Percentiles rank a stretch among this genome's conserved stretches.
phyloP scores from a whole-genome alignment of 2,329 filamentous ascomycete genomes.

The Sporothrix globosa region DNA sequence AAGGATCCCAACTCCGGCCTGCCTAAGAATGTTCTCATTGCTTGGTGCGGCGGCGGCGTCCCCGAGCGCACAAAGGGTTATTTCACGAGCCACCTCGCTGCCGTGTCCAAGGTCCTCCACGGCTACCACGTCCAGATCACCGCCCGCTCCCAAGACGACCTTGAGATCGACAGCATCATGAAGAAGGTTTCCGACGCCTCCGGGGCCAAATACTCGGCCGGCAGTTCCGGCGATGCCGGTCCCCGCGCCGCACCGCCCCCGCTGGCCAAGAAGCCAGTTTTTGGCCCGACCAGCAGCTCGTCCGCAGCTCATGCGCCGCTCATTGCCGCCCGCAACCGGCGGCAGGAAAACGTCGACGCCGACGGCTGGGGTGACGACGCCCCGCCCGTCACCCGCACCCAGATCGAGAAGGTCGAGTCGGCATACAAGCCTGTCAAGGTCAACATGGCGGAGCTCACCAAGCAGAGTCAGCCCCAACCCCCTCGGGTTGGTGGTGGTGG shows the following conservation, averaged over 20 bases:
- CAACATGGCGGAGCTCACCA: conserved; percentile 82
- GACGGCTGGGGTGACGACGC: conserved; percentile 97
- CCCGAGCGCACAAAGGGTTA: conserved; percentile 99
- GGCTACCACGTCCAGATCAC: conserved; percentile 98
- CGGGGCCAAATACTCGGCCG: conserved; percentile 87
- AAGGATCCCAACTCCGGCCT: conserved; percentile 89
- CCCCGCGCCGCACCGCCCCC: conserved; percentile 60
- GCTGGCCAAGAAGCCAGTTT: conserved; percentile 85
- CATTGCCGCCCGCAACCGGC: conserved; percentile 65
- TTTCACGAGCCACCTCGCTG: conserved; percentile 90
- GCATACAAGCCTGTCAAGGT: conserved; percentile 97
- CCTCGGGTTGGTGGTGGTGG: conserved; percentile 52
- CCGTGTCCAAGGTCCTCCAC: conserved; percentile 89
- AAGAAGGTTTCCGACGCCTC: conserved; percentile 95
- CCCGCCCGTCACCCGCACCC: conserved; percentile 81
- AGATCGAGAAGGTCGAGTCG: conserved; percentile 87
- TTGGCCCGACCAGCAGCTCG: conserved; percentile 70
- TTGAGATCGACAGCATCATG: conserved; percentile 84
- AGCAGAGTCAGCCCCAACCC: conserved; percentile 67
- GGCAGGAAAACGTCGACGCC: conserved; percentile 65
- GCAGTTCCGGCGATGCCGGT: conserved; percentile 52
- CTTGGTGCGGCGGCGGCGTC: conserved; percentile 96
- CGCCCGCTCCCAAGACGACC: conserved; percentile 85
- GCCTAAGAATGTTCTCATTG: conserved; percentile 90
- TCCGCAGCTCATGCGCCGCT: conserved; percentile 66